Conservation (phyloP, 2,329 filamentous ascomycete species). For the Cryoendolithus antarcticus region DNA sequence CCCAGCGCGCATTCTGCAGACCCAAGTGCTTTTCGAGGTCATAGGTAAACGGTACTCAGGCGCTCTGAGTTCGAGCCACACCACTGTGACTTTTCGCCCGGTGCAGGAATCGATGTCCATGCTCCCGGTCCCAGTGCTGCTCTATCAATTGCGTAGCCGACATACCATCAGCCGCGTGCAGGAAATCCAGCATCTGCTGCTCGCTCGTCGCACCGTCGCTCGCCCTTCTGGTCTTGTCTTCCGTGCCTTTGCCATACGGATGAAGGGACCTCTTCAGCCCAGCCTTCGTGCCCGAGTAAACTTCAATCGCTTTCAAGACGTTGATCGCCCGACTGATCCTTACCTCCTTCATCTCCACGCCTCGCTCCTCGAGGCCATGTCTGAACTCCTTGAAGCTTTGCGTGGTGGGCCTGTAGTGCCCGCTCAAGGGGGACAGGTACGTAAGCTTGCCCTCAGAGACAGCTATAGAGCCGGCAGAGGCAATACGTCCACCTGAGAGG, state of each 20-base stretch:
- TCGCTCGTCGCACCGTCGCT: slow-evolving; percentile 46
- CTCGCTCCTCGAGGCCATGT: slow-evolving; percentile 54
- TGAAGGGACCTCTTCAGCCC: slow-evolving; percentile 32
- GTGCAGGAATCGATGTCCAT: background rate
- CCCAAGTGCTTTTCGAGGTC: no score
- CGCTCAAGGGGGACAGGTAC: slow-evolving; percentile 54
- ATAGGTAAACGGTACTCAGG: no score
- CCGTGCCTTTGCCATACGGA: slow-evolving; percentile 14
- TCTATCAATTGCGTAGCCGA: slow-evolving; percentile 7
- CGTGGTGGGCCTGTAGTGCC: slow-evolving; percentile 75
- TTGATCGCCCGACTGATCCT: slow-evolving; percentile 70
- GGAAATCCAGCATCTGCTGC: slow-evolving; percentile 35
- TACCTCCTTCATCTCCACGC: slow-evolving; percentile 65
- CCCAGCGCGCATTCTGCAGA: no score
- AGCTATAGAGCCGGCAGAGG: slow-evolving; percentile 70
- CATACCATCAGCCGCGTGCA: slow-evolving; percentile 20
- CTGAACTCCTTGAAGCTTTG: slow-evolving; percentile 74
- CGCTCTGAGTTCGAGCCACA: no score
- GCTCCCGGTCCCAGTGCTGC: slow-evolving; percentile 8
- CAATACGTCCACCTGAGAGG: slow-evolving; percentile 67
- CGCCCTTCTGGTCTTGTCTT: slow-evolving; percentile 40
- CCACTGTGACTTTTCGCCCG: no score
- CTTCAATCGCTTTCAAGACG: slow-evolving; percentile 66
- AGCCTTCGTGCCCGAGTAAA: slow-evolving; percentile 57
- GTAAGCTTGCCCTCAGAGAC: slow-evolving; percentile 66